Percentiles rank a stretch among this genome's conserved stretches.
Evolutionary conservation across 768 basidiomycete species (phyloP).

Genomic region (Amanita phalloides): DNA sequence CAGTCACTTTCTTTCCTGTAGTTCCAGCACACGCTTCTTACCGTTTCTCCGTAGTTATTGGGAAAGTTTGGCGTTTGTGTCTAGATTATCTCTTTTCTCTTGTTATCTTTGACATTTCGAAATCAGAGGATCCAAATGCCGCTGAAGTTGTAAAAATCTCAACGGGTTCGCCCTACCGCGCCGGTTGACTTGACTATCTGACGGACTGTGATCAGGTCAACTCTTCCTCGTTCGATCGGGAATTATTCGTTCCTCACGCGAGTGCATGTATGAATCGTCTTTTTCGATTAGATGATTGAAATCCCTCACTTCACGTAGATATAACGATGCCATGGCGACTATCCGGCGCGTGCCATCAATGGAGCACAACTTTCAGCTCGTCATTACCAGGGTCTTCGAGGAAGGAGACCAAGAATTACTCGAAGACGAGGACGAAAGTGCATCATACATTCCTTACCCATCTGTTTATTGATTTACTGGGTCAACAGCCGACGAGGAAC

Average conservation of each 20-base stretch:
- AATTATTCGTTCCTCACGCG: conserved; percentile 81
- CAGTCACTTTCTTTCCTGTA: conserved; percentile 19
- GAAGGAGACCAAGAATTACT: conserved; percentile 93
- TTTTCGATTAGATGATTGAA: not conserved
- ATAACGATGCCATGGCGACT: conserved; percentile 91
- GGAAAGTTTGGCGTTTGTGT: conserved; percentile 90
- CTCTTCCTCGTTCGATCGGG: conserved; percentile 88
- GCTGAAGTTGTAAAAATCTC: conserved; percentile 93
- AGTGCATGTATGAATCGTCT: conserved; percentile 72
- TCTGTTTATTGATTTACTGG: not conserved
- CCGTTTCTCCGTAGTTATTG: conserved; percentile 46
- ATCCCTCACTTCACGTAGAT: conserved; percentile 36
- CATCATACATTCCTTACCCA: conserved; percentile 14
- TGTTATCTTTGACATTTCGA: conserved; percentile 16
- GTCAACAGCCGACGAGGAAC: conserved; percentile 79
- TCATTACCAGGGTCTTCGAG: conserved; percentile 93
- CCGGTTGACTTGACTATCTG: not conserved
- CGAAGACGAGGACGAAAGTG: conserved; percentile 89
- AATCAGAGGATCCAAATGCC: conserved; percentile 83
- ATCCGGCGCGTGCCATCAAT: conserved; percentile 74
- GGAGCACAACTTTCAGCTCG: conserved; percentile 81
- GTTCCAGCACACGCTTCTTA: conserved; percentile 10
- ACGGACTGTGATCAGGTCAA: conserved; percentile 35
- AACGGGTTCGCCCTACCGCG: conserved; percentile 29
- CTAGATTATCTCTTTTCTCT: conserved; percentile 7